A percentile compares a stretch with the other conserved stretches of the same genome.
Evolutionary conservation across 2,329 filamentous ascomycete species (phyloP).

Genomic region (Fusarium hostae): DNA sequence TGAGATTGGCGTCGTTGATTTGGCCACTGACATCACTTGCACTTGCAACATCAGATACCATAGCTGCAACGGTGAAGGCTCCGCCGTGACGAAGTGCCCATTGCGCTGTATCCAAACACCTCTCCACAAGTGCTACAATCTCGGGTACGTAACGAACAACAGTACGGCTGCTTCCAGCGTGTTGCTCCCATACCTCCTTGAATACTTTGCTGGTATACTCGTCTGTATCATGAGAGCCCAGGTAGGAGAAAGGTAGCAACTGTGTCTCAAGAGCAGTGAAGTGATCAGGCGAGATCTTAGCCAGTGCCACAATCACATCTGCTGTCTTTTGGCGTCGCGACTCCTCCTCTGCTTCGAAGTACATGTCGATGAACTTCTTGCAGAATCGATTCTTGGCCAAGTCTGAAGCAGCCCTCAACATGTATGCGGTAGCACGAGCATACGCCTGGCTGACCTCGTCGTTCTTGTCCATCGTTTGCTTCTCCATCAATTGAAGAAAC

Average conservation of each 20-base stretch:
- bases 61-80: conserved; percentile 81
- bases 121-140: conserved; percentile 75
- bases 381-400: conserved; percentile 63
- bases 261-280: conserved; percentile 81
- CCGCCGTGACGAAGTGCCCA: conserved; percentile 93
- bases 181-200: conserved; percentile 86
- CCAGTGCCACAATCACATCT: conserved; percentile 84
- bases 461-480: conserved; percentile 88
- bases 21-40: conserved; percentile 67
- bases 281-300: conserved; percentile 88
- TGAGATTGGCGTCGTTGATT: conserved; percentile 69
- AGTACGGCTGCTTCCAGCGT: conserved; percentile 84
- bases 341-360: conserved; percentile 85
- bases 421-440: conserved; percentile 85
- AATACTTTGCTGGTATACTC: conserved; percentile 84
- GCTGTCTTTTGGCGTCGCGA: conserved; percentile 78
- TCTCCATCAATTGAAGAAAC: conserved; percentile 82
- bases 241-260: conserved; percentile 87
- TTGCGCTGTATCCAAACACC: conserved; percentile 79
- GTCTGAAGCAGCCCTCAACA: conserved; percentile 70
- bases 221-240: conserved; percentile 87
- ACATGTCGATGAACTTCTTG: conserved; percentile 71
- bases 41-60: conserved; percentile 72
- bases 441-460: conserved; percentile 93
- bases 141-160: conserved; percentile 87